A percentile compares a stretch with the other conserved stretches of the same genome.
phyloP scores from a whole-genome alignment of 805 yeast species.

The Pichia pseudocactophila region DNA sequence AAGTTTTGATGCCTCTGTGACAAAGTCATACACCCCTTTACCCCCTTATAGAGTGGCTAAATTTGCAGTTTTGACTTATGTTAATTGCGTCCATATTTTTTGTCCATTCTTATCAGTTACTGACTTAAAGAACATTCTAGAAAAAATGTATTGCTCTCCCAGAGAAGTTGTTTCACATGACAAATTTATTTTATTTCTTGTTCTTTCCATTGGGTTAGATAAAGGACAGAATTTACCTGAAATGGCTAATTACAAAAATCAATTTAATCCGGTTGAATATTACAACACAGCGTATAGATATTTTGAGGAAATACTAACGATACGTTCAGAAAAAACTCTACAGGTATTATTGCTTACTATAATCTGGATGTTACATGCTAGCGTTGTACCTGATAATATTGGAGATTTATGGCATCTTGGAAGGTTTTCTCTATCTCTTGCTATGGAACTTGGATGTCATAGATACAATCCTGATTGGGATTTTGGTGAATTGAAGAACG shows the following conservation, averaged over 20 bases:
- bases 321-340: slow-evolving; percentile 17
- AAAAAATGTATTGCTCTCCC: slow-evolving; percentile 12
- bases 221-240: slow-evolving; percentile 4
- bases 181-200: slow-evolving; percentile 17
- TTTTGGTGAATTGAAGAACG: slow-evolving; percentile 17
- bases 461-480: slow-evolving; percentile 21
- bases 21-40: slow-evolving; percentile 15
- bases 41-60: slow-evolving; percentile 16
- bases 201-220: slow-evolving; percentile 16
- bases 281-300: slow-evolving; percentile 19
- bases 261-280: slow-evolving; percentile 17
- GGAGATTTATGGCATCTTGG: slow-evolving; percentile 23
- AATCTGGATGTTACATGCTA: slow-evolving; percentile 18
- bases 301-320: slow-evolving; percentile 16
- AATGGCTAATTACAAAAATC: slow-evolving; percentile 10
- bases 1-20: slow-evolving; percentile 13
- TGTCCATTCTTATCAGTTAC: slow-evolving; percentile 16
- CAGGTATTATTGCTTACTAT: slow-evolving; percentile 18
- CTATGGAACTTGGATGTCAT: slow-evolving; percentile 23
- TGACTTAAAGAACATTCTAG: slow-evolving; percentile 7
- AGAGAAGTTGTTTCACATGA: slow-evolving; percentile 14
- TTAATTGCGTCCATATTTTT: slow-evolving; percentile 16
- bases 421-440: slow-evolving; percentile 21
- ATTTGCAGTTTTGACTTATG: slow-evolving; percentile 11
- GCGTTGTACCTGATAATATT: slow-evolving; percentile 18